These are phyloP conservation scores for Suhomyces bolitotheri DNA, from an alignment of 1,139 yeast species.

Conservation along the genomic window DNA sequence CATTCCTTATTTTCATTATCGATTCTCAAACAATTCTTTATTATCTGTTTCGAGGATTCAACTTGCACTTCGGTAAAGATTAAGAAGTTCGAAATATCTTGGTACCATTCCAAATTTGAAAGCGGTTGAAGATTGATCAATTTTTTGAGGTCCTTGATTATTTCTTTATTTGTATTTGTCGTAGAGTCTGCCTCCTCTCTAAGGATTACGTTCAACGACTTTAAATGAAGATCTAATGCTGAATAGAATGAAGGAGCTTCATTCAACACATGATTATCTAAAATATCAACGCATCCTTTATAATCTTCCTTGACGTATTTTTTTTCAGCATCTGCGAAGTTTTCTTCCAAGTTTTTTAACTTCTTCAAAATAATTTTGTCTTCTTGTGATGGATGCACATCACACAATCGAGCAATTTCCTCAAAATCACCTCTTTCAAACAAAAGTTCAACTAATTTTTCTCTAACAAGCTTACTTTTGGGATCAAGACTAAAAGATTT, in stretches of 20 bases:
- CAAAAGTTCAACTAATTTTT: constrained; percentile 43
- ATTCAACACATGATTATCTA: constrained; percentile 25
- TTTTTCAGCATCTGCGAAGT: constrained; percentile 21
- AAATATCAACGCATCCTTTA: constrained; percentile 21
- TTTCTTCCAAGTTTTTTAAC: constrained; percentile 20
- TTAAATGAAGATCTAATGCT: constrained; percentile 26
- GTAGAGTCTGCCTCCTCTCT: constrained; percentile 12
- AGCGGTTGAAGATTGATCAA: constrained; percentile 35
- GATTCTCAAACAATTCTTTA: constrained; percentile 63
- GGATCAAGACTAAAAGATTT: constrained; percentile 43
- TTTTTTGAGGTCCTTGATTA: constrained; percentile 28
- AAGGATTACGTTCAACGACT: constrained; percentile 17
- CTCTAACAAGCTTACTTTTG: constrained; percentile 42
- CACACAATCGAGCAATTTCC: constrained; percentile 10
- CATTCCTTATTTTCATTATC: constrained; percentile 67
- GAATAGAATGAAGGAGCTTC: constrained; percentile 25
- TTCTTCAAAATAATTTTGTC: constrained; percentile 20
- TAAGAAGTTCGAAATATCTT: constrained; percentile 40
- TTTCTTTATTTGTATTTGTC: constrained; percentile 18
- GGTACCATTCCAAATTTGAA: constrained; percentile 32
- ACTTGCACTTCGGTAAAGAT: constrained; percentile 54
- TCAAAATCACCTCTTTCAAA: constrained; percentile 47
- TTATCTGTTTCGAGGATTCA: constrained; percentile 48
- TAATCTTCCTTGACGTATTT: constrained; percentile 19
- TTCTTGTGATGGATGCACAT: background rate